phyloP scores from a whole-genome alignment of 164 flowering plant genomes.

The Nymphaea thermarum region DNA sequence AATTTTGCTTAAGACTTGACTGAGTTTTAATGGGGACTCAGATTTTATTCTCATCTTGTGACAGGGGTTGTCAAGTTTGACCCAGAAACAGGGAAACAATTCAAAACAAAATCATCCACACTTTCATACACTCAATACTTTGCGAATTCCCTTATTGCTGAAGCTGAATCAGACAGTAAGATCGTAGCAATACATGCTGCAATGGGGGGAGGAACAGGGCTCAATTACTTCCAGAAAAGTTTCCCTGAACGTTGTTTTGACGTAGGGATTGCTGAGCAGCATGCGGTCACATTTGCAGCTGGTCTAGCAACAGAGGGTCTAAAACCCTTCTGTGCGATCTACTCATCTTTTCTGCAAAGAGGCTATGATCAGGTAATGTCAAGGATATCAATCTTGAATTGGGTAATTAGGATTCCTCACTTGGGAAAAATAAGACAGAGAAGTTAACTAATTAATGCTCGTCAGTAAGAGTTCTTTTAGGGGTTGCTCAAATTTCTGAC shows the following conservation, averaged over 20 bases:
- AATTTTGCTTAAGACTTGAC: neutral
- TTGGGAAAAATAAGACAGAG: no score
- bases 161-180: conserved; percentile 65
- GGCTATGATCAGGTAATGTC: conserved; percentile 76
- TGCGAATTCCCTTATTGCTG: conserved; percentile 69
- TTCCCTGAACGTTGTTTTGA: conserved; percentile 91
- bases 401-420: no score
- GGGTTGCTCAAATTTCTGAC: no score
- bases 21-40: neutral
- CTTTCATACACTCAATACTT: conserved; percentile 77
- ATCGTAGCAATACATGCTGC: conserved; percentile 94
- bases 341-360: conserved; percentile 83
- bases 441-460: neutral
- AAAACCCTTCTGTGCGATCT: conserved; percentile 94
- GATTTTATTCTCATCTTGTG: neutral
- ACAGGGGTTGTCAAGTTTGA: conserved; percentile 89
- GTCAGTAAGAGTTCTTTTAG: neutral
- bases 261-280: conserved; percentile 97
- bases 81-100: conserved; percentile 63
- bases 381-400: neutral
- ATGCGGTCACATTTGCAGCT: conserved; percentile 95
- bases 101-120: conserved; percentile 52
- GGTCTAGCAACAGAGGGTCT: conserved; percentile 90
- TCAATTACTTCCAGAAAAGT: conserved; percentile 65
- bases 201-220: conserved; percentile 98